Conservation (phyloP, 106 monocot species). For the Allium cepa region DNA sequence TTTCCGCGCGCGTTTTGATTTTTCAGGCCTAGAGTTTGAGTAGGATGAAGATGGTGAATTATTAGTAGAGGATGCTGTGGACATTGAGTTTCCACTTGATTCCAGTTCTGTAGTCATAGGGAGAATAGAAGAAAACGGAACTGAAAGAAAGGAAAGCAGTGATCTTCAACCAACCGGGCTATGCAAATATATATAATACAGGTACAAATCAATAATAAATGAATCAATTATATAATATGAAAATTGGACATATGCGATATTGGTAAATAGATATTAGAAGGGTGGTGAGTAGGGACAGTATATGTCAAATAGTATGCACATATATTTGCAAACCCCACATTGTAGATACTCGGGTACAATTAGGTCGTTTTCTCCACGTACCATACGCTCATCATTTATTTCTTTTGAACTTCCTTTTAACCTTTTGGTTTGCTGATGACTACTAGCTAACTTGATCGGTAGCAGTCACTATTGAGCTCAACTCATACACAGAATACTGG, state of each 20-base stretch:
- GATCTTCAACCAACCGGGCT: no score
- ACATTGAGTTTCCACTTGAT: background rate
- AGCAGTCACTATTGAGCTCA: no score
- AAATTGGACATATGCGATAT: background rate
- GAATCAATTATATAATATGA: background rate
- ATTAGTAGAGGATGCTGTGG: background rate
- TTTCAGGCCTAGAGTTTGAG: background rate
- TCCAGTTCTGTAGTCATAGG: background rate
- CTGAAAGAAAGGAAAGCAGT: background rate
- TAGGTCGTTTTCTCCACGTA: no score
- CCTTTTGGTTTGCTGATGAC: no score
- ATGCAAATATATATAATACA: no score
- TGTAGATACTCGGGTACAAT: no score
- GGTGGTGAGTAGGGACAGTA: background rate
- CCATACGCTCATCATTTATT: no score
- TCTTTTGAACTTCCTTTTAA: no score
- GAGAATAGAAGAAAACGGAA: background rate
- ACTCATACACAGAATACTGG: no score
- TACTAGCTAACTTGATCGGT: no score
- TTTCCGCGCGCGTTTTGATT: constrained; percentile 10
- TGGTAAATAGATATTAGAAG: background rate
- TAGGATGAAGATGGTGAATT: background rate
- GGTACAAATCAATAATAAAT: background rate
- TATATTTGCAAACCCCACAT: background rate
- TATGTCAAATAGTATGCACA: background rate